Conservation (phyloP, 2,329 filamentous ascomycete species). For the Rachicladosporium sp. region DNA sequence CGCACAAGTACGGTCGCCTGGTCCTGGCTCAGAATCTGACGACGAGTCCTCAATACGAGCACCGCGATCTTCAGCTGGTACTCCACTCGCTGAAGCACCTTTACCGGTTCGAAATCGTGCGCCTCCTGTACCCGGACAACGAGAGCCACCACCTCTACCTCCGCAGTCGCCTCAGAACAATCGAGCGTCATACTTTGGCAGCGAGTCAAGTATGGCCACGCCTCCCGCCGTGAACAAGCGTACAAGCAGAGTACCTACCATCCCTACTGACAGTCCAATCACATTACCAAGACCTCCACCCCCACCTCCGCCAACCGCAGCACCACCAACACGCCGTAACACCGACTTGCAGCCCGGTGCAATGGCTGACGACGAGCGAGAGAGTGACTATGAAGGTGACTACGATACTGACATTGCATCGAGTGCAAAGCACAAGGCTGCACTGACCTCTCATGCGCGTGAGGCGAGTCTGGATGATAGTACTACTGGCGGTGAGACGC, state of each 20-base stretch:
- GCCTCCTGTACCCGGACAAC: slow-evolving; percentile 21
- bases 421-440: slow-evolving; percentile 88
- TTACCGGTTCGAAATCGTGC: slow-evolving; percentile 22
- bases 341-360: slow-evolving; percentile 14
- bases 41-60: slow-evolving; percentile 59
- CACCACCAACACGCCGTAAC: slow-evolving; percentile 25
- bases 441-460: slow-evolving; percentile 67
- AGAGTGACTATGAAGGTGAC: slow-evolving; percentile 92
- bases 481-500: slow-evolving; percentile 42
- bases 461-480: slow-evolving; percentile 63
- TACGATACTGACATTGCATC: slow-evolving; percentile 96
- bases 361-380: slow-evolving; percentile 45
- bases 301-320: slow-evolving; percentile 32
- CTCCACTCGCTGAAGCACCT: slow-evolving; percentile 17
- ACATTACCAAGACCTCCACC: slow-evolving; percentile 31
- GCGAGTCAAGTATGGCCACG: slow-evolving; percentile 20
- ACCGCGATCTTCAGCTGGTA: slow-evolving; percentile 30
- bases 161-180: slow-evolving; percentile 22
- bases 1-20: slow-evolving; percentile 45
- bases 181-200: slow-evolving; percentile 29
- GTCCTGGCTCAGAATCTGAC: slow-evolving; percentile 73
- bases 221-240: slow-evolving; percentile 23
- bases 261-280: slow-evolving; percentile 25
- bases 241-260: slow-evolving; percentile 24
- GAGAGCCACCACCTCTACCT: slow-evolving; percentile 8